Conservation (phyloP, 1,139 yeast genomes). For the Candida sp. region DNA sequence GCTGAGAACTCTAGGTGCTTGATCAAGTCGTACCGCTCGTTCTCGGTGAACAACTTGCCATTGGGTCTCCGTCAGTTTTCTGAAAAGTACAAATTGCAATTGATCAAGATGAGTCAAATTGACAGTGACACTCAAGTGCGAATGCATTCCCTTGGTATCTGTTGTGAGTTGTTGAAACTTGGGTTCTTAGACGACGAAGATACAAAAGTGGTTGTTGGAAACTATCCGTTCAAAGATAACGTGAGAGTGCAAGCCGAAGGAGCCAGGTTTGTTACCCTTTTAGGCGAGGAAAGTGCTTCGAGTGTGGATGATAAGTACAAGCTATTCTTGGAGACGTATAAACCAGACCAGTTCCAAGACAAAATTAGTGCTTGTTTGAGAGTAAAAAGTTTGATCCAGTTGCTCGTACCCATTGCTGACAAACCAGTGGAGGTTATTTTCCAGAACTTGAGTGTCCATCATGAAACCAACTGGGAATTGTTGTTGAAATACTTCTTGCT, state of each 20-base stretch:
- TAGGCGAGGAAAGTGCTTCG: slow-evolving; percentile 20
- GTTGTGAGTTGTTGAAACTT: slow-evolving; percentile 57
- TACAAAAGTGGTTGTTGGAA: slow-evolving; percentile 4
- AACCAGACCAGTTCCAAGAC: slow-evolving; percentile 21
- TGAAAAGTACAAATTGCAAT: slow-evolving; percentile 66
- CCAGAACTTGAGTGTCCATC: slow-evolving; percentile 16
- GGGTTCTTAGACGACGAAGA: slow-evolving; percentile 64
- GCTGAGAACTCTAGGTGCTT: slow-evolving; percentile 65
- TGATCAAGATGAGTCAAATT: slow-evolving; percentile 57
- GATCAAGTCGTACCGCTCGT: slow-evolving; percentile 48
- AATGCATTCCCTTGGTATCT: slow-evolving; percentile 52
- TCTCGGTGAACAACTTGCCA: slow-evolving; percentile 18
- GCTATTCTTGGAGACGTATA: slow-evolving; percentile 24
- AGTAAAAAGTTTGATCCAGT: slow-evolving; percentile 36
- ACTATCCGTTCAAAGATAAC: slow-evolving; percentile 22
- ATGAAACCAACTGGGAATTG: slow-evolving; percentile 33
- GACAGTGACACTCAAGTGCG: slow-evolving; percentile 52
- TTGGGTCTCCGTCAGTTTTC: slow-evolving; percentile 62
- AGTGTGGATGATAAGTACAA: slow-evolving; percentile 24
- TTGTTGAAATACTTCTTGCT: slow-evolving; percentile 41
- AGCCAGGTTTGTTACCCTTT: slow-evolving; percentile 30
- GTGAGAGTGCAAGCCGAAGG: slow-evolving; percentile 40
- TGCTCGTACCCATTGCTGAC: slow-evolving; percentile 10
- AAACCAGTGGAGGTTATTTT: slow-evolving; percentile 7
- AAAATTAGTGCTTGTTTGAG: slow-evolving; percentile 37